phyloP scores from a whole-genome alignment of 495 filamentous ascomycete genomes.

The Neurospora pannonica region DNA sequence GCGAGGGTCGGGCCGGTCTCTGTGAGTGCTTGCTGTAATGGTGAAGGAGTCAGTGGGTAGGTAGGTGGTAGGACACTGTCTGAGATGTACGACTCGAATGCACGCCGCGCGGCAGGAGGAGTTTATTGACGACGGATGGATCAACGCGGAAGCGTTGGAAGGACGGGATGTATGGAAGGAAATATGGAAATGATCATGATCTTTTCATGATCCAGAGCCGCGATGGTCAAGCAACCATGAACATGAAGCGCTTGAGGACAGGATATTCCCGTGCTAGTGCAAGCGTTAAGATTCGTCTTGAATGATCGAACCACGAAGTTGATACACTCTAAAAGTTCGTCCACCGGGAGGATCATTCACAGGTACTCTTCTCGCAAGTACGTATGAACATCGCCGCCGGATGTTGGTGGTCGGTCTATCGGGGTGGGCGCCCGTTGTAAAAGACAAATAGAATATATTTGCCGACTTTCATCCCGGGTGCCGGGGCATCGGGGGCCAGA shows the following conservation, averaged over 20 bases:
- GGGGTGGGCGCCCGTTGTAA: neutral
- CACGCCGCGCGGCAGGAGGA: neutral
- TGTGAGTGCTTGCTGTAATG: neutral
- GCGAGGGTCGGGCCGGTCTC: neutral
- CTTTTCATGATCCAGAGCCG: neutral
- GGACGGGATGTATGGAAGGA: neutral
- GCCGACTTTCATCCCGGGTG: neutral
- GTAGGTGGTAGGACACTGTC: neutral
- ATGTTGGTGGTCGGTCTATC: neutral
- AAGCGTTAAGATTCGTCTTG: neutral
- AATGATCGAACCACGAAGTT: neutral
- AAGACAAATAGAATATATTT: neutral
- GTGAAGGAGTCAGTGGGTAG: neutral
- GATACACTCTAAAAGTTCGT: neutral
- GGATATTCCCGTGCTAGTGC: neutral
- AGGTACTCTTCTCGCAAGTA: too few species aligned
- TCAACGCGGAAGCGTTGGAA: neutral
- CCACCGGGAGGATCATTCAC: too few species aligned
- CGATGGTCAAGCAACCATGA: neutral
- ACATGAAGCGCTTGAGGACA: neutral
- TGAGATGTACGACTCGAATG: neutral
- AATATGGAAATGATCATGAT: neutral
- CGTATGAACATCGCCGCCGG: too few species aligned
- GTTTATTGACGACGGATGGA: neutral
- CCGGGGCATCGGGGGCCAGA: neutral